Percentiles rank a stretch among this genome's conserved stretches.
Conservation (phyloP, 441 rosid genomes). For the Jatropha podagrica region DNA sequence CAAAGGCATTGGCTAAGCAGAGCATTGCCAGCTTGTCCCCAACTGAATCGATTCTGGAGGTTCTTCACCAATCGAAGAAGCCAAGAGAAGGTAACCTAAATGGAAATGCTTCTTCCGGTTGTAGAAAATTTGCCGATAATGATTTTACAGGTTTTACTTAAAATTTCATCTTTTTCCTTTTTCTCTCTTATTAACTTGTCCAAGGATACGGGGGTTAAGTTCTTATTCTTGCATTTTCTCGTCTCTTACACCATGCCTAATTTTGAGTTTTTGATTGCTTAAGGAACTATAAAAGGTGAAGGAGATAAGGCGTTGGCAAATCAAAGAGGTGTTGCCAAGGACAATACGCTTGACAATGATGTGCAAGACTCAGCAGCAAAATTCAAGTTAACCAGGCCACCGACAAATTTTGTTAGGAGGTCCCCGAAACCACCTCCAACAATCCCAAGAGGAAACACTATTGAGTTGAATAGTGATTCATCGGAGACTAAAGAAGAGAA, state of each 20-base stretch:
- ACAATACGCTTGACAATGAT: conserved; percentile 5
- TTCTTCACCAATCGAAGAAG: conserved; percentile 33
- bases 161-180: neutral
- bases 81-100: conserved; percentile 31
- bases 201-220: neutral
- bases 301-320: conserved; percentile 12
- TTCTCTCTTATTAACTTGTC: neutral
- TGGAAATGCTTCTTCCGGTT: neutral
- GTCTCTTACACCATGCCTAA: no score
- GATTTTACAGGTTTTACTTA: neutral
- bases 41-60: conserved; percentile 41
- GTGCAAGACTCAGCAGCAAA: neutral
- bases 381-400: conserved; percentile 36
- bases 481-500: neutral
- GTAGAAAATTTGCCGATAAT: neutral
- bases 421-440: conserved; percentile 40
- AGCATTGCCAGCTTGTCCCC: conserved; percentile 21
- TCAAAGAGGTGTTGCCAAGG: conserved; percentile 16
- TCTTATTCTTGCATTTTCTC: no score
- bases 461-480: conserved; percentile 18
- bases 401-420: conserved; percentile 43
- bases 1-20: conserved; percentile 27
- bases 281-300: conserved; percentile 3
- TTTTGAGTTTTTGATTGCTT: conserved; percentile 24
- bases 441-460: conserved; percentile 27